Base-by-base conservation (phyloP, 1,284 basidiomycete genomes). In the Trichosporon asahii region DNA sequence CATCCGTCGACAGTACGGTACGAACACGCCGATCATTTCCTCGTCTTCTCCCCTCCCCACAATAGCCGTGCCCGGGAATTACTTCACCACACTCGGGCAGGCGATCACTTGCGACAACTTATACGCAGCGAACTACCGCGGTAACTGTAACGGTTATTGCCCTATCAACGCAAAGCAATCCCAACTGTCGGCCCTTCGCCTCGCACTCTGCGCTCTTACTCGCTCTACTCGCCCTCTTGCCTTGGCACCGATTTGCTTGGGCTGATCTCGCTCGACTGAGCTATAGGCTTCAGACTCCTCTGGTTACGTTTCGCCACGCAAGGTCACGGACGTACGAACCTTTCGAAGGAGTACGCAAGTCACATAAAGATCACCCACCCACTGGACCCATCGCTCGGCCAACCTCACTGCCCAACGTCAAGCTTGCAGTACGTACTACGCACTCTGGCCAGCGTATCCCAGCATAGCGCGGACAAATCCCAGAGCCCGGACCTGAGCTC, bases 311-410 rank as follows among this genome's bases (percentile, higher is more conserved):
- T 9, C 21, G 49, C 49, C 49, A 53, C 21, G n/a, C 49, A 4
- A 11, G 21, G 21, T 23, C 6, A 53, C 0, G 5, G 21, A 53
- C 49, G 49, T 53, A 23, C 49, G 49, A 53, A 53, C n/a, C 49
- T 53, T 53, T 53, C 15, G 49, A 53, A 53, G 49, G 49, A 53
- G 49, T 53, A 53, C 49, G 49, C 49, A 53, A 21, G 49, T 53
- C 21, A 53, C 49, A 23, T 21, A 21, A 25, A 53, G 49, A 53
- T 53, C n/a, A 53, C 49, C 49, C 49, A 21, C 49, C 49, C 49
- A 9, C 21, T 53, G 49, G n/a, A 25, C 21, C 23, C 21, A 21
- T 53, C 49, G 49, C 49, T 23, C 49, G 23, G 49, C 49, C 23
- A 8, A 21, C 15, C 49, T 53, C 21, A n/a, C 49, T 53, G 49